Evolutionary conservation across 176 grass and related monocot species (phyloP).

Genomic region (Musa acuminata): DNA sequence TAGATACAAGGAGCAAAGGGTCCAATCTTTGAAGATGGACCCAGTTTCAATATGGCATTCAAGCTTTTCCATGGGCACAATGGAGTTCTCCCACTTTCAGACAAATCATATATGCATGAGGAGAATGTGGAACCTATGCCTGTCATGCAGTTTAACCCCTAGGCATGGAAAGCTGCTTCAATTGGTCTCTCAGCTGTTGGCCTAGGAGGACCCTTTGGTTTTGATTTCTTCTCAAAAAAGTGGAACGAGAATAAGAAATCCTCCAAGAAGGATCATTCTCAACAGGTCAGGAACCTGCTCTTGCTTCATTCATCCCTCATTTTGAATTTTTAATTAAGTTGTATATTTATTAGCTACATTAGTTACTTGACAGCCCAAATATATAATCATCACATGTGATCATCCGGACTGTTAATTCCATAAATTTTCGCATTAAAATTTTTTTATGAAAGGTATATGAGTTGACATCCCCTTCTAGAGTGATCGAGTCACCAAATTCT

Average conservation of each 20-base stretch:
- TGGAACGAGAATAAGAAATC: constrained; percentile 53
- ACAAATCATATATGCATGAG: constrained; percentile 41
- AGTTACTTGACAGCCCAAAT: background rate
- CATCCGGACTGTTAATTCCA: too few relatives aligned
- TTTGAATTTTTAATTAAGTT: background rate
- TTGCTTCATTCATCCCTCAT: background rate
- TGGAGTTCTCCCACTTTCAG: constrained; percentile 69
- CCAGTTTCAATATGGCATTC: constrained; percentile 62
- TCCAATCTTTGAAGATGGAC: constrained; percentile 77
- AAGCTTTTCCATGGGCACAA: constrained; percentile 62
- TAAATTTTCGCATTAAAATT: too few relatives aligned
- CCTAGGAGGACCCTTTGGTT: constrained; percentile 57
- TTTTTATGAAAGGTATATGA: too few relatives aligned
- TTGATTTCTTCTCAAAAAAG: constrained; percentile 63
- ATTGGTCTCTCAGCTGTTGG: constrained; percentile 47
- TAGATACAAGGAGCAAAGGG: constrained; percentile 41
- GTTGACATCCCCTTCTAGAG: background rate
- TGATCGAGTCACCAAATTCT: background rate
- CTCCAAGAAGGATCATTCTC: constrained; percentile 5
- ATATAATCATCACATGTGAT: too few relatives aligned
- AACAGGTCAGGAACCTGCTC: constrained; percentile 28
- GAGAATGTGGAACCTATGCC: constrained; percentile 37
- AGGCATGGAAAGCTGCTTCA: constrained; percentile 54
- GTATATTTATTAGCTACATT: background rate
- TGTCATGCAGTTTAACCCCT: constrained; percentile 48